Conservation (phyloP, 495 filamentous ascomycete species). For the Penicillium diatomitis region DNA sequence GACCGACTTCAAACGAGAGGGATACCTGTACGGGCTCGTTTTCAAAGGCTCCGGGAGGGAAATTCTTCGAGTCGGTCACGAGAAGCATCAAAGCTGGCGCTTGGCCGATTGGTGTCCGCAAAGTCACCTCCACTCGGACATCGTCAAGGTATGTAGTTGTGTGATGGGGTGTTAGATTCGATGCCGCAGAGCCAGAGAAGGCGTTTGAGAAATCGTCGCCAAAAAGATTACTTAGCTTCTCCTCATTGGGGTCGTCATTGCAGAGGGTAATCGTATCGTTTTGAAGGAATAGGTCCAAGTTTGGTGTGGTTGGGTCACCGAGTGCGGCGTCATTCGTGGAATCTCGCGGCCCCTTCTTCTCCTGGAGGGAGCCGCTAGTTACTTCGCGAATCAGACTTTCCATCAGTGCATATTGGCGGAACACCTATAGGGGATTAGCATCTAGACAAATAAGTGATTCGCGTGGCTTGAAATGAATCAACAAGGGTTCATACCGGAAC, state of each 20-base stretch:
- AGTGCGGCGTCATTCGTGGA: neutral
- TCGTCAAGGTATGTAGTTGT: constrained; percentile 9
- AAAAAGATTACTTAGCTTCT: constrained; percentile 25
- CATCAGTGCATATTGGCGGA: constrained; percentile 68
- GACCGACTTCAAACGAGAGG: constrained; percentile 48
- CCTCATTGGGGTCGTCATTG: constrained; percentile 34
- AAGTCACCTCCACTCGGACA: constrained; percentile 35
- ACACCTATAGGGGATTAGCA: constrained; percentile 24
- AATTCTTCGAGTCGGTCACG: constrained; percentile 20
- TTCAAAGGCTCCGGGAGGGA: neutral
- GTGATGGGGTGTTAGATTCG: neutral
- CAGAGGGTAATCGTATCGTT: constrained; percentile 22
- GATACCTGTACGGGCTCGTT: constrained; percentile 17
- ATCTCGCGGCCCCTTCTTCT: constrained; percentile 4
- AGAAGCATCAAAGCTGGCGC: constrained; percentile 36
- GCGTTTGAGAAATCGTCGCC: constrained; percentile 1
- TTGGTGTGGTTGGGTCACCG: neutral
- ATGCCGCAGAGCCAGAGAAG: neutral
- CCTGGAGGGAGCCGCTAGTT: constrained; percentile 31
- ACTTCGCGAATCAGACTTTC: constrained; percentile 53
- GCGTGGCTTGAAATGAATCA: neutral
- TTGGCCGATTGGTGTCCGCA: constrained; percentile 37
- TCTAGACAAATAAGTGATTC: neutral
- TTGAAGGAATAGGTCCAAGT: constrained; percentile 3
- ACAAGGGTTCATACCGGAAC: constrained; percentile 44